Base-by-base conservation (phyloP, 371 early-diverging fungal species). In the Smittium mucronatum region DNA sequence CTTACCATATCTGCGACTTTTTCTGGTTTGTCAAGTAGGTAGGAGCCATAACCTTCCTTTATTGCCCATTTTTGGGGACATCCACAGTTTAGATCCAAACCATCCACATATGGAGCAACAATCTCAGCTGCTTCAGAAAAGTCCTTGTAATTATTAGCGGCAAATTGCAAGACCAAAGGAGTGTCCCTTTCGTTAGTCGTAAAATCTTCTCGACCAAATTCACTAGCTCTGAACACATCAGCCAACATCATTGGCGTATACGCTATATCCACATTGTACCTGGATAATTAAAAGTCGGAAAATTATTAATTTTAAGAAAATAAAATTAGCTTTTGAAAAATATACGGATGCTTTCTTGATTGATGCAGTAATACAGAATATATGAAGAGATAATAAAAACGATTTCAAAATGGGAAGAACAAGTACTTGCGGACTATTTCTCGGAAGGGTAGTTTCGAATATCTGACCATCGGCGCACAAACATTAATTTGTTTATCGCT, bases 191-290 rank as follows among this genome's bases (percentile, higher is more conserved):
- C 67, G 76, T 89, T 89, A 11, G 95, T 93, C 0, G 87, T 83
- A 72, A 89, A 93, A 72, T 95, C 97, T 21, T 88, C 85, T 21
- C 96, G 88, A 17, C 93, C 87, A 71, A 88, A 84, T 35, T 85
- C 82, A 32, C 93, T 92, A 31, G 86, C 83, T 66, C 87, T 84
- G 81, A 96, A 99, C 0, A 92, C 93, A 73, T 93, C 93, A 26
- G 98, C 91, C 17, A 98, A 82, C 64, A 97, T 95, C 98, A 99
- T 99, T 33, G 98, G 98, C 0, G 98, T 97, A 74, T 93, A 98
- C 0, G 88, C 88, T n/a, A 98, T 80, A 77, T 97, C 93, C 31
- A 89, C 89, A 69, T 89, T 90, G 84, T 95, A 97, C 64, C 88
- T 87, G 36, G 32, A 34, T n/a, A n/a, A n/a, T n/a, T n/a, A n/a